Base-by-base conservation (phyloP, 805 yeast genomes). In the Wickerhamiella allomyrinae region DNA sequence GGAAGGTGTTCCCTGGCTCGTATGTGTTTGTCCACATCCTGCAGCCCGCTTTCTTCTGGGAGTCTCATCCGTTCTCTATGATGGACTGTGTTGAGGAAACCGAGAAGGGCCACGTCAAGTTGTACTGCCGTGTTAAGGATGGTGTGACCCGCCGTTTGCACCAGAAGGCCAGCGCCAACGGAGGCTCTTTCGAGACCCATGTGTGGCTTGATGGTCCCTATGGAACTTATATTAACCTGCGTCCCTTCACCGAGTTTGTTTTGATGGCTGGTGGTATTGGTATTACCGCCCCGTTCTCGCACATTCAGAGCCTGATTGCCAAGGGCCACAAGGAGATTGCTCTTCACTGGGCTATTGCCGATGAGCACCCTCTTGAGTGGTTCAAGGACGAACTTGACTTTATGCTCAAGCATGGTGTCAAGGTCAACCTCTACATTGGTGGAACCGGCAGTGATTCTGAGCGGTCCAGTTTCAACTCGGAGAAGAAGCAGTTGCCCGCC, bases 41-140 rank as follows among this genome's bases (percentile, higher is more conserved):
- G 43, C 64, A 71, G 38, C 64, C 69, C 17, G 56, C 60, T 5
- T 62, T 68, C 27, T 73, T 76, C 57, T 78, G 77, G 76, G 82
- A 79, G 54, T 71, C 78, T 3, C 84, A 79, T 55, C 86, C 87
- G 2, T 79, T 80, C 58, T 75, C 85, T 5, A 31, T 57, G 24
- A 45, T 45, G 20, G 36, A 37, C 7, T 29, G 42, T 13, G 23
- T 39, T 3, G 39, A 21, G 11, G 34, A 31, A 21, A 19, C 20
- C 8, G 46, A 51, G 35, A 41, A 46, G 22, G 46, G 43, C 8
- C 31, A 51, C 20, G 29, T 55, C 34, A 52, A 47, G 42, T 43
- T 55, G n/a, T 50, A 39, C 22, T 42, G 43, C 42, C 42, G 48
- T 9, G 52, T 50, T 15, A 74, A 74, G 56, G 67, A 66, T n/a